Conservation (phyloP, 2,329 filamentous ascomycete genomes). For the Talaromyces amestolkiae region DNA sequence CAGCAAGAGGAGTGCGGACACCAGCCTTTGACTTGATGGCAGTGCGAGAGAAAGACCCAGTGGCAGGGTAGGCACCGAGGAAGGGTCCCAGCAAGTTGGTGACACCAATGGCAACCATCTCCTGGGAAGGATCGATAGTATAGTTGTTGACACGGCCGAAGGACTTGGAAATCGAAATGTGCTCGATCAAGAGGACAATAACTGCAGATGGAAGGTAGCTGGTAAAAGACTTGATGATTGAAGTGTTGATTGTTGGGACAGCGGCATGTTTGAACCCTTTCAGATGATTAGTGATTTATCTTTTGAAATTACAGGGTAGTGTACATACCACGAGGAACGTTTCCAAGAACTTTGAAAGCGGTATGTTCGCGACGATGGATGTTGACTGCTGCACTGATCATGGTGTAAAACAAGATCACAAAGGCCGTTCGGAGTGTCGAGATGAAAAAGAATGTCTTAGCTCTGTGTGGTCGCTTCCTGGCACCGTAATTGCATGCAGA, state of each 20-base stretch:
- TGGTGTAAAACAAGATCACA: slow-evolving; percentile 85
- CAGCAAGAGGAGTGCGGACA: slow-evolving; percentile 85
- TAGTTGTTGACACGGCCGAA: slow-evolving; percentile 97
- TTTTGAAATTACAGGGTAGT: no score
- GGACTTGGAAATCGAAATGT: slow-evolving; percentile 95
- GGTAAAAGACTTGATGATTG: slow-evolving; percentile 67
- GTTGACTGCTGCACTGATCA: slow-evolving; percentile 86
- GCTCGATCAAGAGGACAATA: slow-evolving; percentile 93
- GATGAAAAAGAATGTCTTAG: slow-evolving; percentile 83
- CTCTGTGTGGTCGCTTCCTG: slow-evolving; percentile 65
- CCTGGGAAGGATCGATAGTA: slow-evolving; percentile 89
- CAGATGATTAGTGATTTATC: background rate
- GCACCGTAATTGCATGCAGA: slow-evolving; percentile 62
- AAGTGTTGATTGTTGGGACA: slow-evolving; percentile 65
- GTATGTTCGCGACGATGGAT: slow-evolving; percentile 62
- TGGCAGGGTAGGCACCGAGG: slow-evolving; percentile 86
- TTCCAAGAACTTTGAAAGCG: slow-evolving; percentile 69
- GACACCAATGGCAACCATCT: slow-evolving; percentile 90
- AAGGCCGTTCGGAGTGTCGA: slow-evolving; percentile 87
- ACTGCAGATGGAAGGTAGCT: slow-evolving; percentile 77
- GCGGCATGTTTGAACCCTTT: slow-evolving; percentile 75
- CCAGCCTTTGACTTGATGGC: slow-evolving; percentile 97
- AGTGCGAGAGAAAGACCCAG: slow-evolving; percentile 92
- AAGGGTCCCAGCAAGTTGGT: slow-evolving; percentile 89
- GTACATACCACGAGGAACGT: slow-evolving; percentile 68